Evolutionary conservation across 352 stramenopile genomes (phyloP), one percentile per base, ranked within the genome.

Genomic region (Phytophthora megakarya): DNA sequence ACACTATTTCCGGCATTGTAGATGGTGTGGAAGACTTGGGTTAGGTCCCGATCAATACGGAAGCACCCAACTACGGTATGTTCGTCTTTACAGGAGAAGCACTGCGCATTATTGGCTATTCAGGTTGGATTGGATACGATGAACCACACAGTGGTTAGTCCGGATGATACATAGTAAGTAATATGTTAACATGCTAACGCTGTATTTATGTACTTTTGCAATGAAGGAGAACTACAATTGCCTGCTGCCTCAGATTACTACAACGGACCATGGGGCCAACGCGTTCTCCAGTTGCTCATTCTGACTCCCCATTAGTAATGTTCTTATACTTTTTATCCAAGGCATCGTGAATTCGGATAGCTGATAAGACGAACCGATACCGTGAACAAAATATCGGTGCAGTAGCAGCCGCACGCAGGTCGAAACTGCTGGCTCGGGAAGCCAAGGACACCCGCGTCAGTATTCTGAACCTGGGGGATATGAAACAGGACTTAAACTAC

Each of bases 321-420:
- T 66, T 66, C 22, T 68, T 73, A 19, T 66, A 66, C 35, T 69
- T 73, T 10, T 42, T 73, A 1, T 43, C 65, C 18, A 69, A 69
- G 40, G 19, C 35, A 30, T n/a, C 60, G 16, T 66, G 57, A 49
- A 32, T 44, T 18, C 0, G 23, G 7, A 56, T 73, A 6, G 59
- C 65, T 3, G 37, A 59, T 0, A 35, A 73, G 42, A 62, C 65
- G 9, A 69, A 62, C 19, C 13, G 49, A 21, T 72, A 56, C 21
- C 40, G 55, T 3, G 18, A 13, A 9, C 45, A 65, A 25, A 39
- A 9, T 9, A 30, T 59, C 1, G 28, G 47, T 42, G 30, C 22
- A n/a, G 3, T 59, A 33, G 13, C 26, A 5, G 5, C 26, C 9
- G 5, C 26, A 10, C 26, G 26, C 9, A 5, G 26, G 5, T 9